Percentiles rank a stretch among this genome's conserved stretches.
phyloP scores from a whole-genome alignment of 169 alveolate species.

The Sarcocystis neurona region DNA sequence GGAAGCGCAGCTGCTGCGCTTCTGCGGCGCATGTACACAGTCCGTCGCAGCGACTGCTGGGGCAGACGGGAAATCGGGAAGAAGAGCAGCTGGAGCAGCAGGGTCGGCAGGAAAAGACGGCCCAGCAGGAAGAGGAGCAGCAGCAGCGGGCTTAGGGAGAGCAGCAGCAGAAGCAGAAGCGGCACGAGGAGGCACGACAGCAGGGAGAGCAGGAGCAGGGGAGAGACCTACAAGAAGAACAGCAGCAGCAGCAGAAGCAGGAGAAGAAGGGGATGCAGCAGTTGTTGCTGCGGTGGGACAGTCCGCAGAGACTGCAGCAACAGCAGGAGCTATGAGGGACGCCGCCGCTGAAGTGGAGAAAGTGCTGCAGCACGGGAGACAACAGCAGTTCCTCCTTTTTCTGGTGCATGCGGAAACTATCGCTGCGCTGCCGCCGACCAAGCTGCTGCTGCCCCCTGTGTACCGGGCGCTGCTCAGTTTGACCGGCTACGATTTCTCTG shows the following conservation, averaged over 20 bases:
- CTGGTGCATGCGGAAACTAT: background rate
- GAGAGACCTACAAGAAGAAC: too few relatives aligned
- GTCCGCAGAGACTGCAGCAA: background rate
- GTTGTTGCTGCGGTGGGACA: too few relatives aligned
- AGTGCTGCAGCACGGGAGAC: background rate
- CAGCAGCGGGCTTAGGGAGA: too few relatives aligned
- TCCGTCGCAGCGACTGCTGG: background rate
- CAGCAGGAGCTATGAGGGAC: background rate
- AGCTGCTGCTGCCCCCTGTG: background rate
- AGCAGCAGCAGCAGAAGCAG: too few relatives aligned
- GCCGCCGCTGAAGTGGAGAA: background rate
- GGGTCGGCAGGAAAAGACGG: too few relatives aligned
- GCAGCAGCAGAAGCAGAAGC: too few relatives aligned
- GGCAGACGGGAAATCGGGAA: background rate
- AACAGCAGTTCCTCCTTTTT: background rate
- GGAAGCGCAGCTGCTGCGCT: too few relatives aligned
- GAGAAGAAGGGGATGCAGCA: too few relatives aligned
- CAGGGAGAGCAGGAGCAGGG: too few relatives aligned
- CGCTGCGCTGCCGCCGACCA: background rate
- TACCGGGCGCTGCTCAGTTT: background rate
- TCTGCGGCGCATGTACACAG: too few relatives aligned
- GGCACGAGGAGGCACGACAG: too few relatives aligned
- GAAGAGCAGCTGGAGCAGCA: background rate
- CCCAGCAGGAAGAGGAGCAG: too few relatives aligned
- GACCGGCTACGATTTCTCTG: background rate